phyloP scores from a whole-genome alignment of 768 basidiomycete genomes.

The Xerocomellus amylosporus region DNA sequence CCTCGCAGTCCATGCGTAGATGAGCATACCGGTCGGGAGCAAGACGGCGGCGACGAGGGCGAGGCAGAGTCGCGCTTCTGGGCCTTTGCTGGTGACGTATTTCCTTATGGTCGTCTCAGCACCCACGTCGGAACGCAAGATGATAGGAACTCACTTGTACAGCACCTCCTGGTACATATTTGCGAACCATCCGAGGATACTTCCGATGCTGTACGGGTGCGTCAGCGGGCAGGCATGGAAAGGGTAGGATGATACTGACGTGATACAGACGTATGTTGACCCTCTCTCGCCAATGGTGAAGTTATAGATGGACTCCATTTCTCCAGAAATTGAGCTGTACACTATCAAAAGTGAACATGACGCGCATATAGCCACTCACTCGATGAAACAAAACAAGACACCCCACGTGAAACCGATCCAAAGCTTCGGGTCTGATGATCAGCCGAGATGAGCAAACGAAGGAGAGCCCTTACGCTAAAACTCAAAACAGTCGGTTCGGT shows the following conservation, averaged over 20 bases:
- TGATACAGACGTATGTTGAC: conserved; percentile 54
- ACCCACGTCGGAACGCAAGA: background rate
- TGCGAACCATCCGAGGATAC: conserved; percentile 45
- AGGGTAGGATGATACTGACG: conserved; percentile 36
- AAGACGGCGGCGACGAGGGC: conserved; percentile 54
- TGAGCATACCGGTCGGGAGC: conserved; percentile 61
- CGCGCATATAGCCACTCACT: conserved; percentile 35
- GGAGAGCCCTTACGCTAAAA: conserved; percentile 55
- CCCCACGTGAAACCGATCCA: conserved; percentile 80
- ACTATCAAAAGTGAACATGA: conserved; percentile 1
- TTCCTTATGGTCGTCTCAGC: conserved; percentile 20
- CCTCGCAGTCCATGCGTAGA: conserved; percentile 69
- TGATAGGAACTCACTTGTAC: conserved; percentile 40
- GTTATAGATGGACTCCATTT: conserved; percentile 54
- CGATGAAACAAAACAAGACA: conserved; percentile 63
- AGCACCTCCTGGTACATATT: conserved; percentile 49
- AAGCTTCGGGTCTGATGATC: conserved; percentile 38
- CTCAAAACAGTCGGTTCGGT: conserved; percentile 69
- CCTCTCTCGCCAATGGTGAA: conserved; percentile 63
- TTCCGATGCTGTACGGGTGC: conserved; percentile 46
- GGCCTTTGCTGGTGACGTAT: conserved; percentile 34
- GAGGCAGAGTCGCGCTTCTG: conserved; percentile 60
- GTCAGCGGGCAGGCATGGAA: background rate
- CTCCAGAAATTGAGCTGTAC: conserved; percentile 51
- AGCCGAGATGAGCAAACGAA: background rate